Base-by-base conservation (phyloP, 495 filamentous ascomycete genomes). In the Daldinia bambusicola region DNA sequence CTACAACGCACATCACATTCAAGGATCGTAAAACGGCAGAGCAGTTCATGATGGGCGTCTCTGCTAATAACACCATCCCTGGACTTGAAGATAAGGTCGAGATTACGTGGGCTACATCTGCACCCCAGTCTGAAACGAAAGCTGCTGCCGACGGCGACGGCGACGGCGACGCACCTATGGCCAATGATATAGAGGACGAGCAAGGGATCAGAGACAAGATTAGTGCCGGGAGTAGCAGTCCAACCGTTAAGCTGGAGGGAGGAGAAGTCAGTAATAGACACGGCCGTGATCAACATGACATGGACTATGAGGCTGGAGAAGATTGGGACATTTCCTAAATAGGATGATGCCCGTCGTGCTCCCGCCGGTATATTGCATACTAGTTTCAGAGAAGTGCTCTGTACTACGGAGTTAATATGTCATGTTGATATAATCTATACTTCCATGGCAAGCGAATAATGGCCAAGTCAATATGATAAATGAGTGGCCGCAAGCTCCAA, bases 1-100 rank as follows among this genome's bases (percentile, higher is more conserved):
- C 86, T 2, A 85, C 26, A 76, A 91, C 77, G 67, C 92, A 77
- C 31, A 86, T 98, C 61, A 87, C 87, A 2, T 99, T 98, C 78
- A 94, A 92, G 70, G 93, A 99, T 72, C 90, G 95, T 45, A 94
- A 90, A 72, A 90, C 91, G 6, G 95, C 94, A 13, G 95, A 98
- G 79, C 92, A 91, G 75, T 92, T 95, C 77, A 89, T 93, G 82
- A 88, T 88, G 77, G 82, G 86, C 43, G 79, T 85, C 40, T 76
- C 80, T 8, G 79, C 86, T 4, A 87, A 86, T 56, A 76, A 70
- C 14, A 84, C 89, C 52, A 90, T 97, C 59, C 89, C 92, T 2
- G 86, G 86, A 14, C 84, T 97, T 26, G 93, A 81, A 6, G 79
- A 92, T 45, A 90, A 91, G 64, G 83, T 97, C 26, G 89, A 95